Evolutionary conservation across 371 early-diverging fungal genomes (phyloP), one percentile per base, ranked within the genome.

Genomic region (Zychaea mexicana): DNA sequence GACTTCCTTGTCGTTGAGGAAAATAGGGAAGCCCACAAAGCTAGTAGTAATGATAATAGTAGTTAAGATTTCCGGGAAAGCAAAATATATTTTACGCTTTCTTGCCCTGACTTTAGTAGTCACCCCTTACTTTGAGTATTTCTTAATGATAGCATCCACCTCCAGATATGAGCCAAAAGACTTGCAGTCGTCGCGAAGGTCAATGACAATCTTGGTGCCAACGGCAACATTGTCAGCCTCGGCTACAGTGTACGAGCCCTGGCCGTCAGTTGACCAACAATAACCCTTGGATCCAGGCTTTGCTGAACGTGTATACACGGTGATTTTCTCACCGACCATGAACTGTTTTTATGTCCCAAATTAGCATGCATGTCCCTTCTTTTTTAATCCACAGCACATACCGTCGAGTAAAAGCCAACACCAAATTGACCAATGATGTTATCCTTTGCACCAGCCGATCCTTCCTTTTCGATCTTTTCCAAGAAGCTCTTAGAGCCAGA

Each of bases 391-490:
- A 3, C n/a, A 42, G 4, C 4, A 42, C n/a, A 33, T 77, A 85
- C 86, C 21, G 94, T 91, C 45, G 91, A 93, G 68, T 94, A 92
- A 71, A 94, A 92, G 52, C 92, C 92, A 58, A 93, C 92, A 86
- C 99, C 99, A 81, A 99, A 99, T 82, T 99, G 99, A 54, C 99
- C 99, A 79, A 99, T 98, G 69, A 98, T 90, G 60, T 85, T 85
- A 60, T 86, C 86, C 57, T 80, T 89, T 47, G 88, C 86, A 36
- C 81, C 75, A 32, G 79, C 78, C 55, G 78, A 69, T 12, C 82
- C 82, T 36, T 89, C 82, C 24, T 85, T 82, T 52, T 92, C 88
- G 70, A 96, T 66, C 66, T 88, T 85, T 68, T 95, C 90, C 67
- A 96, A 76, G 72, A 97, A 96, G 39, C 91, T 92, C 72, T 94